phyloP scores from a whole-genome alignment of 768 basidiomycete species.

The Sutorius australiensis region DNA sequence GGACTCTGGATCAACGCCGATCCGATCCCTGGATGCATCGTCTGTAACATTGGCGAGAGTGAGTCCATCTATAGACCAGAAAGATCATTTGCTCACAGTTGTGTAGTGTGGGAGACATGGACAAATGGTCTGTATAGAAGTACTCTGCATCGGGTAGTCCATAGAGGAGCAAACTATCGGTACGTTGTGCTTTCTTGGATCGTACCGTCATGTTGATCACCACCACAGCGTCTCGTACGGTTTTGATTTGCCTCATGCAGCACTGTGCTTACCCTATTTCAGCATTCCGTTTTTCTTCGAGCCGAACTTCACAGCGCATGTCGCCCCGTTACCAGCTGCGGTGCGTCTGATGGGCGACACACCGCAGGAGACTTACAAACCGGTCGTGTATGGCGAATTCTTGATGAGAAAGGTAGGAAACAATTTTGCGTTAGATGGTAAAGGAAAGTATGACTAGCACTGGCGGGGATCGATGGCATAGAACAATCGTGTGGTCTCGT shows the following conservation, averaged over 20 bases:
- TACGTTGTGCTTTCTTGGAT: conserved; percentile 11
- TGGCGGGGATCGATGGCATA: background rate
- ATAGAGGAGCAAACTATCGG: conserved; percentile 67
- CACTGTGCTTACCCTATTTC: conserved; percentile 3
- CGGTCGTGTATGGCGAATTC: conserved; percentile 77
- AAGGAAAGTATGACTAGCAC: conserved; percentile 30
- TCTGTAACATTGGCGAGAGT: conserved; percentile 94
- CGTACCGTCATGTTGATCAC: conserved; percentile 4
- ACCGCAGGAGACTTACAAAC: conserved; percentile 34
- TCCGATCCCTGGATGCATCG: conserved; percentile 77
- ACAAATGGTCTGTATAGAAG: conserved; percentile 82
- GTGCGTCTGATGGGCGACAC: conserved; percentile 35
- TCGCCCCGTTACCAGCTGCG: conserved; percentile 64
- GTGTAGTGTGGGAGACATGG: conserved; percentile 89
- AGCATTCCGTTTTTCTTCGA: conserved; percentile 95
- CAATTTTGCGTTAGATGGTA: conserved; percentile 56
- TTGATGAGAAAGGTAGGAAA: conserved; percentile 64
- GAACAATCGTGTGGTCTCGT: background rate
- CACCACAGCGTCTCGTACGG: conserved; percentile 65
- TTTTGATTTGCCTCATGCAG: background rate
- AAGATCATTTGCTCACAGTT: background rate
- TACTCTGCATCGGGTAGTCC: conserved; percentile 87
- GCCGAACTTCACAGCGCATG: conserved; percentile 72
- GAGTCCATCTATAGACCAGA: conserved; percentile 24
- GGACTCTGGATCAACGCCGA: conserved; percentile 82